Conservation (phyloP, 2,329 filamentous ascomycete species). For the Metarhizium rileyi region DNA sequence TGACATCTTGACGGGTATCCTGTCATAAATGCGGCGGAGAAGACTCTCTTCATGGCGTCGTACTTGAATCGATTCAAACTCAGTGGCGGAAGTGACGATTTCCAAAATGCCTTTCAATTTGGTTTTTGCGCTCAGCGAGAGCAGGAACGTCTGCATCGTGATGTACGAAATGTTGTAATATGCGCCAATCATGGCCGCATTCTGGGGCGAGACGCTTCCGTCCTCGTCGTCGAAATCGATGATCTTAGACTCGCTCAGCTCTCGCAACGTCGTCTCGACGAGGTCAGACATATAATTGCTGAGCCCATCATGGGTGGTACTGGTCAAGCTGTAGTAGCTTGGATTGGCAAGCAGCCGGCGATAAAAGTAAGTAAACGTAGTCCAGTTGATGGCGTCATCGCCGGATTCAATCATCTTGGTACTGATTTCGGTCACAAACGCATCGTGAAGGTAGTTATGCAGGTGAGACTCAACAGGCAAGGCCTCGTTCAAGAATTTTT, state of each 20-base stretch:
- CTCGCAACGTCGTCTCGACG: slow-evolving; percentile 85
- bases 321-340: slow-evolving; percentile 86
- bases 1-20: slow-evolving; percentile 89
- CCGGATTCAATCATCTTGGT: slow-evolving; percentile 92
- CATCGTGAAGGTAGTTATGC: slow-evolving; percentile 84
- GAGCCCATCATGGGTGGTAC: slow-evolving; percentile 84
- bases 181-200: slow-evolving; percentile 94
- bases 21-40: slow-evolving; percentile 85
- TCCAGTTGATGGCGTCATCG: slow-evolving; percentile 96
- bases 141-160: slow-evolving; percentile 96
- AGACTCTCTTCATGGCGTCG: slow-evolving; percentile 84
- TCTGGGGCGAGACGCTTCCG: slow-evolving; percentile 78
- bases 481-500: slow-evolving; percentile 95
- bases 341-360: slow-evolving; percentile 88
- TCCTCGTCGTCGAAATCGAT: slow-evolving; percentile 94
- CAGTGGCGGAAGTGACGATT: slow-evolving; percentile 91
- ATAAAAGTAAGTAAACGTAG: slow-evolving; percentile 98
- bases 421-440: slow-evolving; percentile 94
- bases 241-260: slow-evolving; percentile 86
- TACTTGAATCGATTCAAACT: slow-evolving; percentile 93
- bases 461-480: slow-evolving; percentile 92
- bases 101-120: slow-evolving; percentile 96
- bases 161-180: slow-evolving; percentile 99
- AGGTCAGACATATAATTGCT: slow-evolving; percentile 90
- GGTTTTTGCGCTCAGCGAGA: slow-evolving; percentile 79